Evolutionary conservation across 2,329 filamentous ascomycete genomes (phyloP).

Genomic region (Ophioceras dolichostomum): DNA sequence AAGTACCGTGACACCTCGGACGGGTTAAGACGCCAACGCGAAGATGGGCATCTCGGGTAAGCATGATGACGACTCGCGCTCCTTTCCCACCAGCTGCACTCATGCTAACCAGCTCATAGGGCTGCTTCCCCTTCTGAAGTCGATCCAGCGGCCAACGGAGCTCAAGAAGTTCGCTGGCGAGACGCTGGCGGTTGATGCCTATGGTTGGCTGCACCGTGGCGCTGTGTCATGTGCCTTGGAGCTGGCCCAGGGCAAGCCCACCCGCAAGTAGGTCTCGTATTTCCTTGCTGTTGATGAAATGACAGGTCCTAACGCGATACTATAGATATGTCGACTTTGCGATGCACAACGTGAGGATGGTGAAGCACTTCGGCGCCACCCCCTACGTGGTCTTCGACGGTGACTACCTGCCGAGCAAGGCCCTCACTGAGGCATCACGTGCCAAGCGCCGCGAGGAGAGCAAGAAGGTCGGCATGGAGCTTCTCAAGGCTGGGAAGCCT

Average conservation of each 20-base stretch:
- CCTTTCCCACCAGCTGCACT: constrained; percentile 6
- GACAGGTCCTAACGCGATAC: neutral
- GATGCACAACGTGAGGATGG: constrained; percentile 85
- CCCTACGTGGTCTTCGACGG: constrained; percentile 96
- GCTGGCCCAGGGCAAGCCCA: constrained; percentile 77
- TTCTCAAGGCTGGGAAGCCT: constrained; percentile 70
- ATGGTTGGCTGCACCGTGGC: constrained; percentile 95
- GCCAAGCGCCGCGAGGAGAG: constrained; percentile 65
- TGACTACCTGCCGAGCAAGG: constrained; percentile 88
- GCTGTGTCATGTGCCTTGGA: constrained; percentile 85
- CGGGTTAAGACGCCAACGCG: no score
- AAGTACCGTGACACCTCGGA: no score
- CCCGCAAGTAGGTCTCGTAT: constrained; percentile 61
- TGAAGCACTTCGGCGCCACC: constrained; percentile 84
- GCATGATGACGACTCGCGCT: neutral
- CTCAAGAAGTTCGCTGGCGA: constrained; percentile 80
- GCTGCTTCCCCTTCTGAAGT: constrained; percentile 83
- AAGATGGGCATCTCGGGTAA: constrained; percentile 1
- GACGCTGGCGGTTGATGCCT: constrained; percentile 89
- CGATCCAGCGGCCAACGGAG: constrained; percentile 80
- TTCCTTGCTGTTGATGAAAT: neutral
- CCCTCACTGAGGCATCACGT: constrained; percentile 69
- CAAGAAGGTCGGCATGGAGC: constrained; percentile 61
- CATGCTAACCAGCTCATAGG: constrained; percentile 47
- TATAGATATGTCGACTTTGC: constrained; percentile 80